Evolutionary conservation across 2,329 filamentous ascomycete genomes (phyloP), one percentile per base, ranked within the genome.

Genomic region (Paecilomyces fulvus): DNA sequence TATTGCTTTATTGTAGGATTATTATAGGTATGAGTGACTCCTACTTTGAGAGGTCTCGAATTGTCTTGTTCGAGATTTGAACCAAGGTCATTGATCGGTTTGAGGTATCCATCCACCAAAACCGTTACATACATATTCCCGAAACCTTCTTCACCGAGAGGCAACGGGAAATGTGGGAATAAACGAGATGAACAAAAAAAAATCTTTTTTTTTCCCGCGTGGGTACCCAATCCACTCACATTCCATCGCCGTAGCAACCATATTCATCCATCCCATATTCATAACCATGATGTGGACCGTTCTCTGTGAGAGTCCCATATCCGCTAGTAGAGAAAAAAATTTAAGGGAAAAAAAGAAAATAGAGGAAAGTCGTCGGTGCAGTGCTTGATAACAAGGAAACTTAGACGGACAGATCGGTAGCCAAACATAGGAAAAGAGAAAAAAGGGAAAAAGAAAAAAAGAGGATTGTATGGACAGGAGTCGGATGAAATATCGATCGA

Each of bases 401-500:
- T 55, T 57, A 51, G 50, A 49, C 28, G 56, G 43, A 50, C 23
- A 31, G 17, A 57, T 33, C 20, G 9, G 20, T 55, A 48, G 46
- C 55, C 20, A 49, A 49, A 49, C 21, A 28, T 11, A 49, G 25
- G 21, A 49, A 28, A 23, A 5, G 48, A 21, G 21, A 21, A 21
- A 21, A 49, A 28, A 3, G 33, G n/a, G 17, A 43, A 43, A 49
- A 28, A 49, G 23, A 28, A 28, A 23, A 49, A 23, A 48, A 20
- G 11, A 10, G 20, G 7, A 21, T 12, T 28, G 48, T 28, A 49
- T 23, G 48, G 50, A 58, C 58, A 58, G 54, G 56, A 37, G 59
- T 58, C 37, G 21, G 33, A 54, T 48, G 23, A 51, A 23, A 55
- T 49, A 54, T 50, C 46, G 49, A 49, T 23, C 49, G 56, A 58